A percentile compares a stretch with the other conserved stretches of the same genome.
phyloP scores from a whole-genome alignment of 352 stramenopile genomes.

The Phytophthora pinifolia region DNA sequence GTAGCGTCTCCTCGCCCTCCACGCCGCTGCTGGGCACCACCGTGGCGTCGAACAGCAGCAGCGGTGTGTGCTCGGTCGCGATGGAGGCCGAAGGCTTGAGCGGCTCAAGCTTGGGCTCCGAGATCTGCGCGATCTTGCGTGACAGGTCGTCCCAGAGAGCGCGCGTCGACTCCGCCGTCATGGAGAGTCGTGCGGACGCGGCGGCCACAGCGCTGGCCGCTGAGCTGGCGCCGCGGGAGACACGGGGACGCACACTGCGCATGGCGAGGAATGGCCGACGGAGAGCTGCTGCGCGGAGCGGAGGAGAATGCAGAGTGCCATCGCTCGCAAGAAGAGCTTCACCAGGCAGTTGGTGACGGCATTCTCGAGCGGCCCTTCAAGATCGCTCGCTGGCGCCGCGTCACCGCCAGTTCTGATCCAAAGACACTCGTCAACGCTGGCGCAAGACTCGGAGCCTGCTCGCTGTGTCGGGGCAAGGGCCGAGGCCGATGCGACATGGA shows the following conservation, averaged over 20 bases:
- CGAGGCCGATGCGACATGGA: no score
- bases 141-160: slow-evolving; percentile 27
- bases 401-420: slow-evolving; percentile 22
- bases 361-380: slow-evolving; percentile 19
- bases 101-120: slow-evolving; percentile 12
- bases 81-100: slow-evolving; percentile 7
- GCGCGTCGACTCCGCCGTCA: slow-evolving; percentile 30
- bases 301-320: slow-evolving; percentile 16
- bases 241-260: slow-evolving; percentile 19
- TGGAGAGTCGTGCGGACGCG: slow-evolving; percentile 29
- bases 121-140: slow-evolving; percentile 23
- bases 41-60: slow-evolving; percentile 27
- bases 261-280: slow-evolving; percentile 5
- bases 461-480: neutral
- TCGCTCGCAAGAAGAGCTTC: slow-evolving; percentile 7
- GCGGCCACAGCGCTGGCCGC: slow-evolving; percentile 22
- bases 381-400: slow-evolving; percentile 16
- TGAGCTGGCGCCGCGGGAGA: slow-evolving; percentile 11
- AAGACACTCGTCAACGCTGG: slow-evolving; percentile 16
- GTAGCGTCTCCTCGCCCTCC: slow-evolving; percentile 12
- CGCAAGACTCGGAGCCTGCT: slow-evolving; percentile 6
- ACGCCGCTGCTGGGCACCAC: slow-evolving; percentile 18
- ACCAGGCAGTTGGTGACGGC: slow-evolving; percentile 13
- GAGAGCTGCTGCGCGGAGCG: neutral
- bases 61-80: slow-evolving; percentile 25